These are phyloP conservation scores for Haberlea rhodopensis DNA, from an alignment of 257 asterid species.

Conservation along the genomic window DNA sequence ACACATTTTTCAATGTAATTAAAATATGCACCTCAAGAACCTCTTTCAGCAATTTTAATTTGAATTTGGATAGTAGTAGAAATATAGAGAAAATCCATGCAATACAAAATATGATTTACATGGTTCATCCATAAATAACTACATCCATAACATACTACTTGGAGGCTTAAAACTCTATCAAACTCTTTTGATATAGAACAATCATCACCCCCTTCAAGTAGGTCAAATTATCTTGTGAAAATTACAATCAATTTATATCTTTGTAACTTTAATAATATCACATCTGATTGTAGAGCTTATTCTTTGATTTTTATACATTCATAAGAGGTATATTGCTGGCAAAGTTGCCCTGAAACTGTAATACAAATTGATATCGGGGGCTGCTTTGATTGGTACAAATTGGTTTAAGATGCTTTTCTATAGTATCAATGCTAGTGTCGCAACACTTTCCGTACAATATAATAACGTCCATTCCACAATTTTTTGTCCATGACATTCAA, in stretches of 20 bases:
- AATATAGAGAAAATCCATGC: background rate
- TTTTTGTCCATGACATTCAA: background rate
- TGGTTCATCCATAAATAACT: background rate
- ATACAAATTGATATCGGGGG: background rate
- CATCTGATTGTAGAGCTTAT: too few relatives aligned
- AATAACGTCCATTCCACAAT: background rate
- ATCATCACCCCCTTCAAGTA: too few relatives aligned
- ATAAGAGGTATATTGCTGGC: background rate
- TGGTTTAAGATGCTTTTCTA: slow-evolving; percentile 1
- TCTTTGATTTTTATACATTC: too few relatives aligned
- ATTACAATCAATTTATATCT: too few relatives aligned
- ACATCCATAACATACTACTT: background rate
- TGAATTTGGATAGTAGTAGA: background rate
- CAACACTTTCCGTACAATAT: slow-evolving; percentile 8
- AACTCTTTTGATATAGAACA: background rate
- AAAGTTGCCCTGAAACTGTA: background rate
- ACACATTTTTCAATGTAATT: too few relatives aligned
- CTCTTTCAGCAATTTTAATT: background rate
- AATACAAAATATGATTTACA: background rate
- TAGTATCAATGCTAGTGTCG: background rate
- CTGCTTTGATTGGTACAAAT: background rate
- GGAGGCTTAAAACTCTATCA: background rate
- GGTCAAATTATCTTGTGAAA: too few relatives aligned
- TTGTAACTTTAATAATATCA: too few relatives aligned
- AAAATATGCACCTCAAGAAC: background rate